Conservation (phyloP, 1,139 yeast genomes). For the Protomyces inouyei region DNA sequence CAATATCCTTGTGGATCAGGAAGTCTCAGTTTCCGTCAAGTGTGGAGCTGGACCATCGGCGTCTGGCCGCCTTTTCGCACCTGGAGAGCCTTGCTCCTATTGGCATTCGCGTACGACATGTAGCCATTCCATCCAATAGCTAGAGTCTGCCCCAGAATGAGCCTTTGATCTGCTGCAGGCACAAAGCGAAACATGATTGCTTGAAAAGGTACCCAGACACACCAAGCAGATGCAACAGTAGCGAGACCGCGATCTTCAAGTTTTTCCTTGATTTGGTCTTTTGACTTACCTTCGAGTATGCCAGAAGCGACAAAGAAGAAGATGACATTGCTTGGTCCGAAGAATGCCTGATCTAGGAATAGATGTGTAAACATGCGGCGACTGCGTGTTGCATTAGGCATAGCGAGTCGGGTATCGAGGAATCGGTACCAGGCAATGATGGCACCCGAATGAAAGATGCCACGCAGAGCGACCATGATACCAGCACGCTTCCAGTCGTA, state of each 20-base stretch:
- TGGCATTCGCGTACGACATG: neutral
- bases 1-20: too few species aligned
- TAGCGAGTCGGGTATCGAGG: constrained; percentile 6
- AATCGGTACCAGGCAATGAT: constrained; percentile 21
- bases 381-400: neutral
- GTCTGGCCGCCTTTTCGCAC: neutral
- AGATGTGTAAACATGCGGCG: constrained; percentile 1
- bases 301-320: constrained; percentile 22
- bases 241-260: constrained; percentile 6
- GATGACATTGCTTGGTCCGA: constrained; percentile 19
- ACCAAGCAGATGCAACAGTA: constrained; percentile 17
- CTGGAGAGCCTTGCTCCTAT: neutral
- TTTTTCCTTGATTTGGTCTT: constrained; percentile 13
- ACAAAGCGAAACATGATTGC: neutral
- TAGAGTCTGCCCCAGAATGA: neutral
- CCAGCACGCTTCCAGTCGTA: constrained; percentile 13
- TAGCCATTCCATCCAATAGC: neutral
- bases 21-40: too few species aligned
- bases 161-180: neutral
- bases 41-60: too few species aligned
- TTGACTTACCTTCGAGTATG: constrained; percentile 10
- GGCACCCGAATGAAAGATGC: constrained; percentile 15
- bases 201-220: constrained; percentile 4
- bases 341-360: constrained; percentile 13
- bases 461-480: constrained; percentile 19